These are phyloP conservation scores for Fusarium clavum DNA, from an alignment of 2,329 filamentous ascomycete genomes.

Conservation along the genomic window DNA sequence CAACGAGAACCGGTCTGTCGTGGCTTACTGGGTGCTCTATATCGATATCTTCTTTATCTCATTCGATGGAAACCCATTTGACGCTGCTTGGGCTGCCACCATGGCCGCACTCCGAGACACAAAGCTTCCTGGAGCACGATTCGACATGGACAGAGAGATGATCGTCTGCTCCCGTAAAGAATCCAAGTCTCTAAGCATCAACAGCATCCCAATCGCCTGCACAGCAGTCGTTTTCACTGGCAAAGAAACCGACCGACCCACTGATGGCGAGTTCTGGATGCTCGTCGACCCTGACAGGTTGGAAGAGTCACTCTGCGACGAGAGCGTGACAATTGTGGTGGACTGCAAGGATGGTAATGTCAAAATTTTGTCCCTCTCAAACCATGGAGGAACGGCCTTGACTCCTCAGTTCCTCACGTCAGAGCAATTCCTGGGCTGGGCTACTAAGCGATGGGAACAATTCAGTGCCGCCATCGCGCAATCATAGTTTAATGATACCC, in stretches of 20 bases:
- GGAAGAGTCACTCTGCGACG: conserved; percentile 86
- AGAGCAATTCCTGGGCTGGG: conserved; percentile 62
- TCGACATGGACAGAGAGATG: conserved; percentile 83
- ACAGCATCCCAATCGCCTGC: conserved; percentile 77
- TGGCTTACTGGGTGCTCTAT: conserved; percentile 94
- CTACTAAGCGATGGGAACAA: conserved; percentile 52
- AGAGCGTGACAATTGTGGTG: conserved; percentile 86
- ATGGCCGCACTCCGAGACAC: conserved; percentile 84
- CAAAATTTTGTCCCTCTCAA: conserved; percentile 79
- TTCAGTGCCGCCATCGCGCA: conserved; percentile 50
- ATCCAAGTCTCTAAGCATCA: conserved; percentile 68
- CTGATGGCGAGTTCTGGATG: conserved; percentile 73
- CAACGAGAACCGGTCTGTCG: conserved; percentile 63
- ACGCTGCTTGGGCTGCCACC: conserved; percentile 88
- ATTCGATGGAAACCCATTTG: conserved; percentile 90
- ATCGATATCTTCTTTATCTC: conserved; percentile 96
- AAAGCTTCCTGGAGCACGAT: conserved; percentile 80
- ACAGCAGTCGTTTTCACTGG: conserved; percentile 84
- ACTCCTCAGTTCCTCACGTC: conserved; percentile 74
- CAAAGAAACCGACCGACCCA: conserved; percentile 61
- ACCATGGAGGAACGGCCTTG: conserved; percentile 80
- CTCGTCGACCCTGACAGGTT: conserved; percentile 89
- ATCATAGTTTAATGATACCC: conserved; percentile 47
- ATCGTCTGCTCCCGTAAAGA: conserved; percentile 77
- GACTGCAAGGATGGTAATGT: conserved; percentile 67